These are phyloP conservation scores for Raphidocelis subcapitata DNA, from an alignment of 139 green algal genomes.

Conservation along the genomic window DNA sequence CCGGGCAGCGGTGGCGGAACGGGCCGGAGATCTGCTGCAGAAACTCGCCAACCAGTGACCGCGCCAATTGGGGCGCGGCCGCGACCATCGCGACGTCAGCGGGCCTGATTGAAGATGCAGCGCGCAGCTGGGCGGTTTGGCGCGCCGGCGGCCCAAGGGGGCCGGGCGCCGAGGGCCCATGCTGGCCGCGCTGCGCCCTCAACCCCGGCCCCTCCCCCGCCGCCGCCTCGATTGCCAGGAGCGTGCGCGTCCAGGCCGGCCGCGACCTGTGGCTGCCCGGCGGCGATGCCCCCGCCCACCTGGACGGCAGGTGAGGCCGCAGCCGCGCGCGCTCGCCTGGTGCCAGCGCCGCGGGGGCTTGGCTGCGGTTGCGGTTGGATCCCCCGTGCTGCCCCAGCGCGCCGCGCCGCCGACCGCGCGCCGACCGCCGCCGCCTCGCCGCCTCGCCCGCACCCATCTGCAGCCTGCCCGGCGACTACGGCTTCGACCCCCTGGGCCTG, in stretches of 20 bases:
- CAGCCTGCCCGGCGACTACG: constrained; percentile 49
- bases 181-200: too few species aligned
- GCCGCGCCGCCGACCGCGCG: background rate
- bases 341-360: background rate
- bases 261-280: constrained; percentile 43
- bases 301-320: constrained; percentile 41
- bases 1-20: too few species aligned
- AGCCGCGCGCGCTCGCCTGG: background rate
- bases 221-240: too few species aligned
- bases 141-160: too few species aligned
- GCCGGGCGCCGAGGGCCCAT: too few species aligned
- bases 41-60: too few species aligned
- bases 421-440: background rate
- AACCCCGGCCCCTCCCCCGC: too few species aligned
- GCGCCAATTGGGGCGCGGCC: too few species aligned
- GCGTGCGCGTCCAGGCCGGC: background rate
- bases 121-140: too few species aligned
- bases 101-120: too few species aligned
- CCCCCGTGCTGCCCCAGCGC: background rate
- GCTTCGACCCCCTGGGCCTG: constrained; percentile 72
- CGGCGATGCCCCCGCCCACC: constrained; percentile 46
- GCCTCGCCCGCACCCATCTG: background rate
- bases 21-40: too few species aligned
- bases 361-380: background rate
- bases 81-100: too few species aligned